These are phyloP conservation scores for Russula vinacea DNA, from an alignment of 768 basidiomycete species.

Conservation along the genomic window DNA sequence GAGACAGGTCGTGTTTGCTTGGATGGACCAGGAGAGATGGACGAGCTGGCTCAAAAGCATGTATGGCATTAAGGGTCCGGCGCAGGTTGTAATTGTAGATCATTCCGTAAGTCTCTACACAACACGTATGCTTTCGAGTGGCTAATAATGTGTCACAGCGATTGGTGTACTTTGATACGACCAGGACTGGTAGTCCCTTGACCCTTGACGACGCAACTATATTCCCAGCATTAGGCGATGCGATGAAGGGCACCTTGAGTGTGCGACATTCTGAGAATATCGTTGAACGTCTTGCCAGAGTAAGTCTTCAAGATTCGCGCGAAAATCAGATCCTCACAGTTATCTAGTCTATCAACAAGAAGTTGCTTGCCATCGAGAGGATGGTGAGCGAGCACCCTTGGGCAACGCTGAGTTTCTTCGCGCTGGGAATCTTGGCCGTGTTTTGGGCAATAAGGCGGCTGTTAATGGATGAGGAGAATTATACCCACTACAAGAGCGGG, in stretches of 20 bases:
- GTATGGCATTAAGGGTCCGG: slow-evolving; percentile 61
- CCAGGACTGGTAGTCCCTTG: slow-evolving; percentile 53
- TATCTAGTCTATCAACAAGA: slow-evolving; percentile 37
- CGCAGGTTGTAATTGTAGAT: slow-evolving; percentile 69
- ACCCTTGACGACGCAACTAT: slow-evolving; percentile 54
- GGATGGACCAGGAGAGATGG: slow-evolving; percentile 88
- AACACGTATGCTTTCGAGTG: background rate
- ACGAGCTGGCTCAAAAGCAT: slow-evolving; percentile 85
- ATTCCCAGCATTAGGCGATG: slow-evolving; percentile 68
- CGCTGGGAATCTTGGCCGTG: slow-evolving; percentile 27
- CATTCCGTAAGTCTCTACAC: slow-evolving; percentile 56
- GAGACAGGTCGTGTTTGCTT: slow-evolving; percentile 74
- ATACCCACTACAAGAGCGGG: slow-evolving; percentile 1
- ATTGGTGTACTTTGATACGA: slow-evolving; percentile 73
- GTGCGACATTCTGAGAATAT: slow-evolving; percentile 68
- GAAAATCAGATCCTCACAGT: background rate
- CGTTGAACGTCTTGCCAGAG: slow-evolving; percentile 63
- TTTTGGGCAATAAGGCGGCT: slow-evolving; percentile 31
- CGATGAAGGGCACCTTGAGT: slow-evolving; percentile 47
- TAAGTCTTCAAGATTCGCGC: slow-evolving; percentile 38
- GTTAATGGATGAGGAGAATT: slow-evolving; percentile 30
- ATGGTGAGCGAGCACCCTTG: slow-evolving; percentile 34
- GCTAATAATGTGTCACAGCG: slow-evolving; percentile 42
- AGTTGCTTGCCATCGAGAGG: slow-evolving; percentile 33
- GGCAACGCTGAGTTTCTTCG: slow-evolving; percentile 32